Conservation (phyloP, 2,329 filamentous ascomycete genomes). For the Neocatenulostroma microsporum region DNA sequence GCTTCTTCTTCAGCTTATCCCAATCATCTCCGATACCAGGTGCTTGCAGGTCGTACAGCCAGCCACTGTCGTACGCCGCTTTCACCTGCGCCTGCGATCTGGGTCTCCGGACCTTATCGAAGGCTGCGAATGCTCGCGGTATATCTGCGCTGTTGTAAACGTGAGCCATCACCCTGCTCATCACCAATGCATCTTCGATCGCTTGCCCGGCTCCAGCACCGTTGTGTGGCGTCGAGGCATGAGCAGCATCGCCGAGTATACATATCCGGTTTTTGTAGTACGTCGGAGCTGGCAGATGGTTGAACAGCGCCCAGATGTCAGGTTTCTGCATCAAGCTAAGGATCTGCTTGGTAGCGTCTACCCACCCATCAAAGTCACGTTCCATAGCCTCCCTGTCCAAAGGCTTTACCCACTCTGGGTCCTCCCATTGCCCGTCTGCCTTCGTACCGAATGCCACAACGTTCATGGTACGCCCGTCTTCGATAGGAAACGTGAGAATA, state of each 20-base stretch:
- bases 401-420: slow-evolving; percentile 32
- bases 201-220: slow-evolving; percentile 51
- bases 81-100: slow-evolving; percentile 34
- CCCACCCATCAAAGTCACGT: slow-evolving; percentile 37
- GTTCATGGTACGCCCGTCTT: slow-evolving; percentile 50
- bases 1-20: slow-evolving; percentile 25
- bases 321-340: slow-evolving; percentile 42
- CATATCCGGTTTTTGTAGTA: slow-evolving; percentile 33
- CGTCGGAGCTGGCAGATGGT: slow-evolving; percentile 37
- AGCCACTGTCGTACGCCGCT: slow-evolving; percentile 33
- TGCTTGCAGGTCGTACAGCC: slow-evolving; percentile 34
- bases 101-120: slow-evolving; percentile 32
- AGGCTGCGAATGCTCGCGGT: slow-evolving; percentile 30
- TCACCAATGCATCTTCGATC: slow-evolving; percentile 47
- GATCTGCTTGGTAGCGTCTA: slow-evolving; percentile 30
- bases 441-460: slow-evolving; percentile 44
- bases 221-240: slow-evolving; percentile 49
- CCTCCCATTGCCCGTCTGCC: slow-evolving; percentile 31
- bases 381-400: slow-evolving; percentile 36
- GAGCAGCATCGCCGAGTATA: slow-evolving; percentile 51
- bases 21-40: slow-evolving; percentile 29
- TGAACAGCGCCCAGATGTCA: slow-evolving; percentile 43
- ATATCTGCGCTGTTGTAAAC: slow-evolving; percentile 19
- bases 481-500: slow-evolving; percentile 54
- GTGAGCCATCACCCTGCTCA: slow-evolving; percentile 33